Evolutionary conservation across 164 flowering plant species (phyloP), one percentile per base, ranked within the genome.

Genomic region (Stephania cephalantha): DNA sequence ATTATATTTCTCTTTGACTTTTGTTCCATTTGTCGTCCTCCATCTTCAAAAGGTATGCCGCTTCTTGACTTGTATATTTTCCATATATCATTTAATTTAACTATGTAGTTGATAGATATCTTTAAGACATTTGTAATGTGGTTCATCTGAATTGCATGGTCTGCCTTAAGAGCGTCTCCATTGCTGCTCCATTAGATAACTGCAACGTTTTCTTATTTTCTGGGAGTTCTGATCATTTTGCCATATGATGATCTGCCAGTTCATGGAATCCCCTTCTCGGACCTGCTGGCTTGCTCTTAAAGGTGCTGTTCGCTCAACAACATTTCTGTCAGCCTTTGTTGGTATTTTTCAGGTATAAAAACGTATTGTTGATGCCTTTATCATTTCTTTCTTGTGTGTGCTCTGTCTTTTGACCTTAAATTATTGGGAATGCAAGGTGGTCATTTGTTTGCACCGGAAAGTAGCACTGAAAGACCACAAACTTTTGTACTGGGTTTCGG

Each of bases 1-100:
- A 0, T 87, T 95, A n/a, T 95, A 95, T 76, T 95, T 95, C 86
- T 93, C 99, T 55, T 84, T 95, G 88, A 95, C 98, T 44, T 90
- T 95, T 81, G 99, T 95, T 52, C 99, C 99, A 45, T 93, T 86
- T 74, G 98, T 95, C 61, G 93, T 95, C 82, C 90, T 95, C 52
- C 97, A 80, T 80, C 79, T 93, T 48, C 98, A 90, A 76, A 95
- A 91, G 95, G 99, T 95, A 89, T 48, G 48, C 13, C 20, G 25
- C n/a, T 71, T n/a, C 45, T 63, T 68, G 44, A 20, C 0, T 31
- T 58, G 64, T 68, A 18, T 30, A 76, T 45, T 50, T 71, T 55
- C 75, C 10, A 18, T 1, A 10, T 17, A 35, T 35, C 1, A 50
- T 50, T 10, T 50, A 11, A 50, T 50, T 10, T 50, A 15, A 50